These are phyloP conservation scores for Actinidia polygama DNA, from an alignment of 179 eudicot species.

Conservation along the genomic window DNA sequence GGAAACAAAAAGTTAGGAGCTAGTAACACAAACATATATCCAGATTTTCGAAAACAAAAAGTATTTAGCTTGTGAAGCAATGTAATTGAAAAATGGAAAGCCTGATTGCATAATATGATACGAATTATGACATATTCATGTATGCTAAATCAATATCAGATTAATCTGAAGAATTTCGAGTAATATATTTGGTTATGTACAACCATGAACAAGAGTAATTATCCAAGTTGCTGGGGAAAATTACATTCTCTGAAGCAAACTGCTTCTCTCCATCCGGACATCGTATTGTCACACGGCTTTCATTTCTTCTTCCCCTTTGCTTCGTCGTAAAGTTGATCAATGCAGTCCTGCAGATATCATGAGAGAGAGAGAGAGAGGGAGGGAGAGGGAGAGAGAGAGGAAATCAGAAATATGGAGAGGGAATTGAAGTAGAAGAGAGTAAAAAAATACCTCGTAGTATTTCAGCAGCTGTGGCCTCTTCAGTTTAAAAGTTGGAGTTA, in stretches of 20 bases:
- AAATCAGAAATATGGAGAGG: neutral
- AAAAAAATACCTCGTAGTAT: conserved; percentile 71
- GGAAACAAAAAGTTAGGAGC: too few species aligned
- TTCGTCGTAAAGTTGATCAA: conserved; percentile 73
- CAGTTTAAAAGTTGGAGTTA: conserved; percentile 94
- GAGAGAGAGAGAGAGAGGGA: conserved; percentile 12
- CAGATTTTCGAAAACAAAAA: too few species aligned
- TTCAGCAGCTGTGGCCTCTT: conserved; percentile 93
- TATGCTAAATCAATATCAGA: too few species aligned
- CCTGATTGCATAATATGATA: too few species aligned
- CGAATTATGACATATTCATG: too few species aligned
- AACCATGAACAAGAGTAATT: conserved; percentile 5
- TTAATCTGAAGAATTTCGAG: neutral
- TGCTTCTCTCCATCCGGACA: neutral
- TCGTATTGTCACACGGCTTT: neutral
- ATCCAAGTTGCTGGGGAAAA: neutral
- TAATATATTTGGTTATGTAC: neutral
- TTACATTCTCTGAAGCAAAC: neutral
- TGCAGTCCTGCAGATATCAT: conserved; percentile 51
- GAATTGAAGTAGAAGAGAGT: neutral
- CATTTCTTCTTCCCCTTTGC: conserved; percentile 59
- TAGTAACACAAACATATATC: too few species aligned
- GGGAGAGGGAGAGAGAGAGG: neutral
- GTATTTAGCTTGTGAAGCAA: too few species aligned
- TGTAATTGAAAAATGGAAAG: too few species aligned